Conservation (phyloP, 1,139 yeast species). For the Scheffersomyces insectosa region DNA sequence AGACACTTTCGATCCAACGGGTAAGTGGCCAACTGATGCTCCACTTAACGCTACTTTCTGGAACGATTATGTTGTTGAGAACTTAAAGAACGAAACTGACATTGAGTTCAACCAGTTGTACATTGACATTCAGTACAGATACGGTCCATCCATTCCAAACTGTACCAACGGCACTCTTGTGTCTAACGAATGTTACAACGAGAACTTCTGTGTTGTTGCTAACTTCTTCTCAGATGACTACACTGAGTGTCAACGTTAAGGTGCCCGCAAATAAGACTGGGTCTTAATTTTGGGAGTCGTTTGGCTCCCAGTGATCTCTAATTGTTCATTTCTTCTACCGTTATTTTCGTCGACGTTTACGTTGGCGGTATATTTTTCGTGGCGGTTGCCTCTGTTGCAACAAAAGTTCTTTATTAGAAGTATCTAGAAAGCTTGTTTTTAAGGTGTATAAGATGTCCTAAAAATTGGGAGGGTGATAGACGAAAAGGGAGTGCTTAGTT, state of each 20-base stretch:
- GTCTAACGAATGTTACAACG: constrained; percentile 35
- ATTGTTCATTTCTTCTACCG: not conserved
- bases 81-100: constrained; percentile 34
- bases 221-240: constrained; percentile 18
- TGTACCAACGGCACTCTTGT: constrained; percentile 38
- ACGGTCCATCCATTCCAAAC: constrained; percentile 50
- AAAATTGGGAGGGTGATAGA: constrained; percentile 1
- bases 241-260: constrained; percentile 11
- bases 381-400: not conserved
- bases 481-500: not conserved
- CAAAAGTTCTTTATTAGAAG: not conserved
- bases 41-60: constrained; percentile 64
- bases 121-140: constrained; percentile 49
- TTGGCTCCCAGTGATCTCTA: too few relatives aligned
- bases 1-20: constrained; percentile 45
- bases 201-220: constrained; percentile 46
- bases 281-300: constrained; percentile 4
- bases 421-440: not conserved
- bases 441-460: not conserved
- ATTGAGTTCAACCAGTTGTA: constrained; percentile 47
- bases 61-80: constrained; percentile 42
- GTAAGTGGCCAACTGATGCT: constrained; percentile 49
- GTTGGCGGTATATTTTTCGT: not conserved
- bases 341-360: not conserved
- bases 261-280: constrained; percentile 1